Conservation (phyloP, 2,329 filamentous ascomycete genomes). For the Nectriaceae sp. region DNA sequence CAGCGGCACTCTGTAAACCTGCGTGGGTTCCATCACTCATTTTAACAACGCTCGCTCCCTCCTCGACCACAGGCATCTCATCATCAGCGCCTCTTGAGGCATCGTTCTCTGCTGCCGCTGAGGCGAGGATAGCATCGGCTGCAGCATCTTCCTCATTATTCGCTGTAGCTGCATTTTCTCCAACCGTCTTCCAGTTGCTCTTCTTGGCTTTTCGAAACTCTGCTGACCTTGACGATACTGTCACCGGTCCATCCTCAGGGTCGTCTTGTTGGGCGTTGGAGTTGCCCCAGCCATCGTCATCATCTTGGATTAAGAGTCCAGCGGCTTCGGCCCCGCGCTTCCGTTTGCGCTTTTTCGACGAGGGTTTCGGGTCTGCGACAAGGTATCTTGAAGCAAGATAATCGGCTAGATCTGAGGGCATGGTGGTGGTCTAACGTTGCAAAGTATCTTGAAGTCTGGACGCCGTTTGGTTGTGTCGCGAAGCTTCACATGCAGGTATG, state of each 20-base stretch:
- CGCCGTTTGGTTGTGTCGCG: neutral
- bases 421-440: conserved; percentile 26
- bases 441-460: neutral
- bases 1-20: conserved; percentile 80
- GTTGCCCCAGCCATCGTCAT: conserved; percentile 55
- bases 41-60: conserved; percentile 52
- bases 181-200: conserved; percentile 77
- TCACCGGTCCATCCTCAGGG: conserved; percentile 54
- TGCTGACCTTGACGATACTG: conserved; percentile 52
- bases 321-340: conserved; percentile 49
- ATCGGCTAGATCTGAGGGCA: conserved; percentile 68
- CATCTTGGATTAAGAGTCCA: conserved; percentile 66
- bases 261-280: conserved; percentile 44
- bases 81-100: conserved; percentile 51
- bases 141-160: conserved; percentile 51
- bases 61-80: conserved; percentile 50
- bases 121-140: conserved; percentile 76
- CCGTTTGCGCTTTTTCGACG: conserved; percentile 63
- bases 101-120: conserved; percentile 67
- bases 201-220: conserved; percentile 77
- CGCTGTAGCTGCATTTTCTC: conserved; percentile 37
- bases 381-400: conserved; percentile 95
- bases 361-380: conserved; percentile 55
- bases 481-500: conserved; percentile 21
- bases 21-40: conserved; percentile 90